phyloP scores from a whole-genome alignment of 768 basidiomycete species.

The Podaxis carcinomalis region DNA sequence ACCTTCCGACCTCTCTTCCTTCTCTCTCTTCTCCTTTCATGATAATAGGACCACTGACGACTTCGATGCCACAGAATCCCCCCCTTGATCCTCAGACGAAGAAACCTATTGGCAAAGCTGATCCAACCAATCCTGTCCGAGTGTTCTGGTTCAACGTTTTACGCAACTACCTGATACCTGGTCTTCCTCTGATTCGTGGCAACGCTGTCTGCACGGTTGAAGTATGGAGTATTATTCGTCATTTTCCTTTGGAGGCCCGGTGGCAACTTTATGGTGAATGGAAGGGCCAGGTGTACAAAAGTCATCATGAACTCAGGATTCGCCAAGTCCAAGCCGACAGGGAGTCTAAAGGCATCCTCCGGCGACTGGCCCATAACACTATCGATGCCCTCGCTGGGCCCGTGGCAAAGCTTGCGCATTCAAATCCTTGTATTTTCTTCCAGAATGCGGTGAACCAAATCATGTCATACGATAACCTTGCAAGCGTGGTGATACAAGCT shows the following conservation, averaged over 20 bases:
- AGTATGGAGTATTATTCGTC: slow-evolving; percentile 85
- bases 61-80: slow-evolving; percentile 27
- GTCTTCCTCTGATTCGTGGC: slow-evolving; percentile 77
- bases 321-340: slow-evolving; percentile 80
- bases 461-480: slow-evolving; percentile 94
- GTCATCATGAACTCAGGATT: slow-evolving; percentile 75
- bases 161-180: slow-evolving; percentile 80
- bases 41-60: not conserved
- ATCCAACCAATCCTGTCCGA: slow-evolving; percentile 57
- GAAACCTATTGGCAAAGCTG: slow-evolving; percentile 48
- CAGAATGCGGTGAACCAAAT: slow-evolving; percentile 87
- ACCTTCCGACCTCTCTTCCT: no score
- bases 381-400: slow-evolving; percentile 81
- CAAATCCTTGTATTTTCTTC: slow-evolving; percentile 92
- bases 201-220: slow-evolving; percentile 90
- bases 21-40: not conserved
- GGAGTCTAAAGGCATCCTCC: slow-evolving; percentile 85
- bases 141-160: slow-evolving; percentile 82
- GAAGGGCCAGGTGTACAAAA: slow-evolving; percentile 68
- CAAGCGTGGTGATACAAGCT: slow-evolving; percentile 84
- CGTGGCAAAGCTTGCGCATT: slow-evolving; percentile 90
- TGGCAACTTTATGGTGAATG: slow-evolving; percentile 97
- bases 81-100: slow-evolving; percentile 58
- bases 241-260: slow-evolving; percentile 73
- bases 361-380: slow-evolving; percentile 81